Percentiles rank a stretch among this genome's conserved stretches.
Conservation (phyloP, 1,284 basidiomycete species). For the Fomes fomentarius region DNA sequence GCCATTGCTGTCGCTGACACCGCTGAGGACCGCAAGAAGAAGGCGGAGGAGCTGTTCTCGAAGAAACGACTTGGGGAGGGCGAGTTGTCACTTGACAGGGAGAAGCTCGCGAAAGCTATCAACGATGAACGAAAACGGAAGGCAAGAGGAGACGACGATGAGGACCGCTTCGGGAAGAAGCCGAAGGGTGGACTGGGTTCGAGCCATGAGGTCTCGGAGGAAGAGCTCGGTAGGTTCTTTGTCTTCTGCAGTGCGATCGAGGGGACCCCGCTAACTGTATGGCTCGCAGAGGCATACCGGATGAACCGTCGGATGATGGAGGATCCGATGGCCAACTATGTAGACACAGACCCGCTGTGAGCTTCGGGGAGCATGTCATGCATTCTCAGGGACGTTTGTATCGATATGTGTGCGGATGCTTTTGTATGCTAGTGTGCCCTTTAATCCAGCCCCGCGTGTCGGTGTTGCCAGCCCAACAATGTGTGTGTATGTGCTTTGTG, state of each 20-base stretch:
- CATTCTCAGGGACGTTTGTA: constrained; percentile 13
- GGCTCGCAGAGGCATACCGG: constrained; percentile 77
- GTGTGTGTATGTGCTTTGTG: neutral
- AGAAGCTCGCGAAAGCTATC: constrained; percentile 68
- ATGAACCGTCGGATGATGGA: constrained; percentile 72
- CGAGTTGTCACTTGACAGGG: constrained; percentile 72
- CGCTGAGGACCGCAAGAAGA: constrained; percentile 42
- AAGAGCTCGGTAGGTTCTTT: constrained; percentile 78
- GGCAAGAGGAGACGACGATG: constrained; percentile 56
- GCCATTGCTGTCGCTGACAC: too few relatives aligned
- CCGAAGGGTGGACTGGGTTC: constrained; percentile 40
- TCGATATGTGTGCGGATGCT: constrained; percentile 8
- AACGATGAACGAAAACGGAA: constrained; percentile 84
- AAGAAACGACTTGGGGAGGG: constrained; percentile 78
- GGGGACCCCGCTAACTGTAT: neutral
- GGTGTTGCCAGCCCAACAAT: neutral
- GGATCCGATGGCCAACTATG: constrained; percentile 90
- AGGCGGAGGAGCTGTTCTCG: constrained; percentile 62
- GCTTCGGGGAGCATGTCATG: constrained; percentile 3
- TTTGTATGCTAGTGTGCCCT: constrained; percentile 19
- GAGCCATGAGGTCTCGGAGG: constrained; percentile 83
- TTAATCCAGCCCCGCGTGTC: neutral
- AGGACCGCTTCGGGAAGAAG: constrained; percentile 61
- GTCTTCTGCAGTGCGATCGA: constrained; percentile 1
- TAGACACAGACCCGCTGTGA: constrained; percentile 55